Conservation (phyloP, 768 basidiomycete genomes). For the Leucogyrophana mollusca region DNA sequence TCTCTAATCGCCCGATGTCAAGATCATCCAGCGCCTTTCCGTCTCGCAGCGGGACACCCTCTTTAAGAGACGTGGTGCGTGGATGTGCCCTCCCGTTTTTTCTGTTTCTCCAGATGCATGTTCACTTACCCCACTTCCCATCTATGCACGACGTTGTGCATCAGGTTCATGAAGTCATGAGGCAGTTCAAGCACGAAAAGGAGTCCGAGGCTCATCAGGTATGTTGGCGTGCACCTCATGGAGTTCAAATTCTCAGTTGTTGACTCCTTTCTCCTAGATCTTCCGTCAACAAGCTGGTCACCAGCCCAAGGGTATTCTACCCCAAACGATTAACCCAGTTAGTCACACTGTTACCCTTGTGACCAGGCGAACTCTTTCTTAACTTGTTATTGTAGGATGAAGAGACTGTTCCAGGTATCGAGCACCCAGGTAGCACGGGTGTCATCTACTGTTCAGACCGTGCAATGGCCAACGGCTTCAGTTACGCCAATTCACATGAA, state of each 20-base stretch:
- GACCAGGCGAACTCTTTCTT: background rate
- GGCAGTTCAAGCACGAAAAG: conserved; percentile 68
- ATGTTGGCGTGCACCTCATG: conserved; percentile 9
- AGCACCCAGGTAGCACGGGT: conserved; percentile 65
- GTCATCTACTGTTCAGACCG: conserved; percentile 91
- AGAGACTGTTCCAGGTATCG: conserved; percentile 86
- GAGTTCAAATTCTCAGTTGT: background rate
- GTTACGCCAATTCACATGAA: conserved; percentile 69
- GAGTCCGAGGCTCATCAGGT: conserved; percentile 91
- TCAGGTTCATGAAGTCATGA: conserved; percentile 71
- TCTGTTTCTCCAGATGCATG: conserved; percentile 16
- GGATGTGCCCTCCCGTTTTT: background rate
- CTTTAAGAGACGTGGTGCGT: conserved; percentile 44
- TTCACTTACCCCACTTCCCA: conserved; percentile 25
- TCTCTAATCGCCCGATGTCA: conserved; percentile 17
- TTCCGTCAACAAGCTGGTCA: conserved; percentile 74
- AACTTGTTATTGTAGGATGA: conserved; percentile 53
- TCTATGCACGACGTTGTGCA: conserved; percentile 40
- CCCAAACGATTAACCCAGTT: conserved; percentile 72
- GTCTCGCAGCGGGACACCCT: conserved; percentile 39
- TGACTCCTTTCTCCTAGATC: conserved; percentile 45
- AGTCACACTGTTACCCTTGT: conserved; percentile 13
- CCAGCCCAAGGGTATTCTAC: conserved; percentile 59
- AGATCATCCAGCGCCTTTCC: conserved; percentile 25
- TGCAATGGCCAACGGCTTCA: conserved; percentile 95